These are phyloP conservation scores for Neopestalotiopsis sp. DNA, from an alignment of 2,329 filamentous ascomycete genomes.

Conservation along the genomic window DNA sequence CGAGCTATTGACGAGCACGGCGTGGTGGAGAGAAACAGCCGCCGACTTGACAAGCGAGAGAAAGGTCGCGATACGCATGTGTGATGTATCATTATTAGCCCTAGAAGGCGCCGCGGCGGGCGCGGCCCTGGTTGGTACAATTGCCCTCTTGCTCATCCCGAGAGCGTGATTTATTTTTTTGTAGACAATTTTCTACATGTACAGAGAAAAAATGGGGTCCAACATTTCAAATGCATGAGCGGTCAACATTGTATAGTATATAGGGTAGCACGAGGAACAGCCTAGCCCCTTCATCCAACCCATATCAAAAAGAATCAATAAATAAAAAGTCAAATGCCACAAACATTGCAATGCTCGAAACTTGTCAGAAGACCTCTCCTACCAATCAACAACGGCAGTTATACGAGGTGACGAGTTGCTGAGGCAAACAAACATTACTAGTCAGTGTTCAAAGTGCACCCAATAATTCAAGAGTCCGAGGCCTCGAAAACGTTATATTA, in stretches of 20 bases:
- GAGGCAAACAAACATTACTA: not conserved
- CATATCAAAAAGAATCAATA: not conserved
- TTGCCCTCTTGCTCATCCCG: conserved; percentile 47
- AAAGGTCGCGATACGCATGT: conserved; percentile 67
- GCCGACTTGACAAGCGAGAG: conserved; percentile 71
- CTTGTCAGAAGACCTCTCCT: not conserved
- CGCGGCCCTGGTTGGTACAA: conserved; percentile 62
- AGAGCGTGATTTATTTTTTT: conserved; percentile 20
- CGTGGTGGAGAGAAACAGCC: conserved; percentile 54
- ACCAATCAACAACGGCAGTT: not conserved
- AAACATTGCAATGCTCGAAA: not conserved
- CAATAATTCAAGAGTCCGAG: not conserved
- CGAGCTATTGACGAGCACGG: conserved; percentile 46
- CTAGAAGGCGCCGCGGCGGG: conserved; percentile 72
- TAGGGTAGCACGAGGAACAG: not conserved
- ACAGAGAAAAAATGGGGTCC: not conserved
- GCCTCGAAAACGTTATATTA: conserved; percentile 7
- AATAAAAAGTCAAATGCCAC: not conserved
- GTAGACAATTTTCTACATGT: not conserved
- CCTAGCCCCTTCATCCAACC: not conserved
- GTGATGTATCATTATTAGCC: conserved; percentile 72
- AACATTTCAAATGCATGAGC: not conserved
- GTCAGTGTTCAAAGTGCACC: too few relatives aligned
- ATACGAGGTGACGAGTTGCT: not conserved
- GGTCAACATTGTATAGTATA: conserved; percentile 6